Evolutionary conservation across 2,329 filamentous ascomycete species (phyloP).

Genomic region (Clonostachys rosea): DNA sequence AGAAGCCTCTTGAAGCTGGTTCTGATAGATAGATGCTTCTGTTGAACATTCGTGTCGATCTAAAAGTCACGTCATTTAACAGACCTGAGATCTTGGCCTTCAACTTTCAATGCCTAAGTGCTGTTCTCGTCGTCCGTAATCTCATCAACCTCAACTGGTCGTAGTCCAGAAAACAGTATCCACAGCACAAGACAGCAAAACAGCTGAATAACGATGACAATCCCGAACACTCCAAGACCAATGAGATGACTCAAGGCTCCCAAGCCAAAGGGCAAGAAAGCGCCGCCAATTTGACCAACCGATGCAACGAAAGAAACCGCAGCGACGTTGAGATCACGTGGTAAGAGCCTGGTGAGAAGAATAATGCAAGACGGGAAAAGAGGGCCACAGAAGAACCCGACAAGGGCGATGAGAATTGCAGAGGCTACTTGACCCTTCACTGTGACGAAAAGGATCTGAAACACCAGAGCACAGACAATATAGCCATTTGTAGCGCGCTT

Average conservation of each 20-base stretch:
- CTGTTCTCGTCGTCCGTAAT: too few species aligned
- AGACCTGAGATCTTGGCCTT: too few species aligned
- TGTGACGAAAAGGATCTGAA: not conserved
- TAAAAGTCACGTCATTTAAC: too few species aligned
- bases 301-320: conserved; percentile 37
- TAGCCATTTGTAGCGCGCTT: not conserved
- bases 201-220: too few species aligned
- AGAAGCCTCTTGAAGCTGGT: too few species aligned
- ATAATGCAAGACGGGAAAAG: not conserved
- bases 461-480: not conserved
- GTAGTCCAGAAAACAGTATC: too few species aligned
- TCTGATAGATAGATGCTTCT: too few species aligned
- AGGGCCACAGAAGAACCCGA: not conserved
- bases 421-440: not conserved
- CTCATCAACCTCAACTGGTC: too few species aligned
- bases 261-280: conserved; percentile 24
- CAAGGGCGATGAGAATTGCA: not conserved
- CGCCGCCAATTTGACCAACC: conserved; percentile 36
- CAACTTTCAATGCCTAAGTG: too few species aligned
- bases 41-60: too few species aligned
- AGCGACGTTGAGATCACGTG: conserved; percentile 20
- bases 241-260: not conserved
- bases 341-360: not conserved
- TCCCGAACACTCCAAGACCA: too few species aligned
- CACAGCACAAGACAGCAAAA: too few species aligned